A percentile compares a stretch with the other conserved stretches of the same genome.
These are phyloP conservation scores for Persicaria maculosa DNA, from an alignment of 148 eudicot species.

Conservation along the genomic window DNA sequence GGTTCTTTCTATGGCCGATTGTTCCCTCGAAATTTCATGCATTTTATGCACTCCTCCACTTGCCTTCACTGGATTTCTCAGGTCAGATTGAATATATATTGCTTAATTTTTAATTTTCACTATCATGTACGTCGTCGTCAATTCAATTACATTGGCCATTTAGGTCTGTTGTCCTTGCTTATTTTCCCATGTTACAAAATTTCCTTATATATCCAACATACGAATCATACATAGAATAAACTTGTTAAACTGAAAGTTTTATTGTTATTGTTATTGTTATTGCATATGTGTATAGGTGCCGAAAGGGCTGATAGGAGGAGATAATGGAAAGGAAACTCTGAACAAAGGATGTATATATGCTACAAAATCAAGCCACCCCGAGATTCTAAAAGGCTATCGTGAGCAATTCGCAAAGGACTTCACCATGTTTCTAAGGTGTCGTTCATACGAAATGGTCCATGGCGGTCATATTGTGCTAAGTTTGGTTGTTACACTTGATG, in stretches of 20 bases:
- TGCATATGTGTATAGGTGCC: too few relatives aligned
- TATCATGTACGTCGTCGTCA: too few relatives aligned
- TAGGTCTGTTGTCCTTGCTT: too few relatives aligned
- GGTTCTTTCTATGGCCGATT: constrained; percentile 1
- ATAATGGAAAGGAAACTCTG: background rate
- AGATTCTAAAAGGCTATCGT: constrained; percentile 3
- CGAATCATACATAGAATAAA: too few relatives aligned
- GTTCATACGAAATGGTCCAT: constrained; percentile 1
- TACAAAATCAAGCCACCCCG: background rate
- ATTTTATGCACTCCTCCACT: background rate
- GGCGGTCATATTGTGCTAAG: constrained; percentile 6
- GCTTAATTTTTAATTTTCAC: too few relatives aligned
- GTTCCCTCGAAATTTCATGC: background rate
- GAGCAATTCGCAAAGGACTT: background rate
- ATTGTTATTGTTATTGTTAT: too few relatives aligned
- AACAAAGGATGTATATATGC: constrained; percentile 10
- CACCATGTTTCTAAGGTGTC: background rate
- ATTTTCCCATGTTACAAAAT: too few relatives aligned
- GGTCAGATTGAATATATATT: background rate
- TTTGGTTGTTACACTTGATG: background rate
- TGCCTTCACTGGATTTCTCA: background rate
- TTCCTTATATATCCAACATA: too few relatives aligned
- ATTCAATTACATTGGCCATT: too few relatives aligned
- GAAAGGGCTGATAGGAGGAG: too few relatives aligned
- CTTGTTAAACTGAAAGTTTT: too few relatives aligned